Evolutionary conservation across 2,329 filamentous ascomycete genomes (phyloP).

Genomic region (Eurotiales sp.): DNA sequence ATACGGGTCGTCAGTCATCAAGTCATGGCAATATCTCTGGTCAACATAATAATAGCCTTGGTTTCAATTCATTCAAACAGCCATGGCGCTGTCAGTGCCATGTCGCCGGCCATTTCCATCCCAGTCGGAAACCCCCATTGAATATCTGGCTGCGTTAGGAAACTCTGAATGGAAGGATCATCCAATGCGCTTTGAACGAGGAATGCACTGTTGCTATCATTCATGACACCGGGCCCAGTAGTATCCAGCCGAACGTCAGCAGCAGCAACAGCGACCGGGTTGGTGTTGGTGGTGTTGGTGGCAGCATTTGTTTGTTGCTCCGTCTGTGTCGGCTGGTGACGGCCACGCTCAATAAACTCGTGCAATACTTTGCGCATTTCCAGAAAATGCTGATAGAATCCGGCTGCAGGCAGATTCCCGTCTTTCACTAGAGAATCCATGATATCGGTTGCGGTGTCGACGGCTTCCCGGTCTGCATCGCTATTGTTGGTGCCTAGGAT

Average conservation of each 20-base stretch:
- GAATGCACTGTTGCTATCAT: constrained; percentile 10
- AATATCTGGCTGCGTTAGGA: constrained; percentile 14
- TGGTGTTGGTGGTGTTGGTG: too few species aligned
- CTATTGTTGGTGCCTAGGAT: constrained; percentile 13
- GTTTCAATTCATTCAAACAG: constrained; percentile 14
- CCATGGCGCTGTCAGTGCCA: constrained; percentile 10
- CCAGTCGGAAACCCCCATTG: constrained; percentile 14
- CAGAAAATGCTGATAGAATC: constrained; percentile 15
- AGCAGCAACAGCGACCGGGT: too few species aligned
- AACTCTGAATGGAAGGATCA: constrained; percentile 15
- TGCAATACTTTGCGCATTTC: constrained; percentile 14
- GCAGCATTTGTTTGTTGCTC: constrained; percentile 1
- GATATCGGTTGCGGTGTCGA: constrained; percentile 17
- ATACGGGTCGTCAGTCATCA: not conserved
- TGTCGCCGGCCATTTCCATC: constrained; percentile 14
- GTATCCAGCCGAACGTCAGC: not conserved
- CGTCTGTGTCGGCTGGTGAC: not conserved
- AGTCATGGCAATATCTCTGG: not conserved
- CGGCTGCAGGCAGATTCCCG: constrained; percentile 16
- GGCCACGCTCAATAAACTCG: constrained; percentile 13
- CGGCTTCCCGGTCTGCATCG: constrained; percentile 15
- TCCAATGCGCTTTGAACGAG: constrained; percentile 13
- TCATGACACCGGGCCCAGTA: not conserved
- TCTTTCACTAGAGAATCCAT: constrained; percentile 17
- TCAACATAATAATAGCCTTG: too few species aligned